A percentile compares a stretch with the other conserved stretches of the same genome.
Conservation (phyloP, 176 grass and related monocot species). For the Tuctoria greenei region DNA sequence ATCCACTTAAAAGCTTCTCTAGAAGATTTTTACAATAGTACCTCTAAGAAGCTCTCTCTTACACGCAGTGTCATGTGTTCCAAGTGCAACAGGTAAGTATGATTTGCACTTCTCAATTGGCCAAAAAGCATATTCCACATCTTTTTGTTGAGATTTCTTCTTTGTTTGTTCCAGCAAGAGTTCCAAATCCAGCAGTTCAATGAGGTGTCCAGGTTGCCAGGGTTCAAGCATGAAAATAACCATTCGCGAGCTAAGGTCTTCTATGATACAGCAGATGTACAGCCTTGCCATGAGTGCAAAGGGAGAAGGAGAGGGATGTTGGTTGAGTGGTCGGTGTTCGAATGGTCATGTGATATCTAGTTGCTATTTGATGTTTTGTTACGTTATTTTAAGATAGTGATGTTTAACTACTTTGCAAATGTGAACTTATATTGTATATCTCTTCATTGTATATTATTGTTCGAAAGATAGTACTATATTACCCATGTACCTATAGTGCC, state of each 20-base stretch:
- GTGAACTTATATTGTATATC: no score
- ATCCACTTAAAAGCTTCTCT: slow-evolving; percentile 92
- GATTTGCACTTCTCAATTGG: background rate
- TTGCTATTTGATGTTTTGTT: no score
- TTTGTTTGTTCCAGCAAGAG: slow-evolving; percentile 74
- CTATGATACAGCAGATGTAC: slow-evolving; percentile 99
- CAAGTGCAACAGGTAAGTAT: slow-evolving; percentile 83
- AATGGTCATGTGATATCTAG: no score
- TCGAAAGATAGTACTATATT: no score
- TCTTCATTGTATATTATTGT: no score
- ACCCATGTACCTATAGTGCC: no score
- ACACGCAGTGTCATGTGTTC: slow-evolving; percentile 82
- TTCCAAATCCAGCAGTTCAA: slow-evolving; percentile 88
- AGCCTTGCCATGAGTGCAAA: slow-evolving; percentile 91
- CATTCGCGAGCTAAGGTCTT: slow-evolving; percentile 83
- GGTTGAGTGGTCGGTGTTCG: no score
- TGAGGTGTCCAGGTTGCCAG: slow-evolving; percentile 89
- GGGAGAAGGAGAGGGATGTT: no score
- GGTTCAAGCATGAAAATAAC: slow-evolving; percentile 96
- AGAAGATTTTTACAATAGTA: slow-evolving; percentile 94
- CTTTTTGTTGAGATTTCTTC: background rate
- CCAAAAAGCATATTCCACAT: background rate
- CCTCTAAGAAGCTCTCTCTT: slow-evolving; percentile 95
- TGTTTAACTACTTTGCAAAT: no score
- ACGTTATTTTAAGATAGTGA: no score